A percentile compares a stretch with the other conserved stretches of the same genome.
phyloP scores from a whole-genome alignment of 2,329 filamentous ascomycete species.

The Cladosporium sp. region DNA sequence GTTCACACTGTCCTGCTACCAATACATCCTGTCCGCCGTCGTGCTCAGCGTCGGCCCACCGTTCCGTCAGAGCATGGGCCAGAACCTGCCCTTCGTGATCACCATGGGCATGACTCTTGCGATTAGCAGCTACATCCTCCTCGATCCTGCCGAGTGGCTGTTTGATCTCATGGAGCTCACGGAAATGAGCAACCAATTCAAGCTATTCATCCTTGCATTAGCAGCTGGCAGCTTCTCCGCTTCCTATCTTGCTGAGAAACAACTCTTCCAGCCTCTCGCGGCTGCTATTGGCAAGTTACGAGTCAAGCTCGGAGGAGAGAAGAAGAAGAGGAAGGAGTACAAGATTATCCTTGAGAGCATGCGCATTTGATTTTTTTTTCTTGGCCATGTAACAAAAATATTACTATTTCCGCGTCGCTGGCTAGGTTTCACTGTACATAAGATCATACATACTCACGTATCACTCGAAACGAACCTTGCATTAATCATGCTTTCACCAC shows the following conservation, averaged over 20 bases:
- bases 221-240: conserved; percentile 65
- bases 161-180: conserved; percentile 80
- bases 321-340: conserved; percentile 82
- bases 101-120: conserved; percentile 67
- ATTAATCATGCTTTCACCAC: too few relatives aligned
- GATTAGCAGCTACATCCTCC: conserved; percentile 74
- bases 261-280: conserved; percentile 65
- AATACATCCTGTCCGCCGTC: conserved; percentile 87
- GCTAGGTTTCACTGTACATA: background rate
- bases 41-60: conserved; percentile 88
- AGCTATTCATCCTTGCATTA: conserved; percentile 65
- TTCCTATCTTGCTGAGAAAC: conserved; percentile 68
- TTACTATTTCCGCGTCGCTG: background rate
- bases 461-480: too few relatives aligned
- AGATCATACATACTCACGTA: background rate
- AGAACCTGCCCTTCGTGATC: conserved; percentile 80
- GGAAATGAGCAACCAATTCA: conserved; percentile 67
- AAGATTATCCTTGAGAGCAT: conserved; percentile 71
- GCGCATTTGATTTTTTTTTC: conserved; percentile 21
- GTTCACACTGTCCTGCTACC: conserved; percentile 87
- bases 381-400: too few relatives aligned
- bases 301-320: conserved; percentile 50
- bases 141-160: conserved; percentile 67
- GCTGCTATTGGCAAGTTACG: conserved; percentile 61
- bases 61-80: conserved; percentile 73